Conservation (phyloP, 2,329 filamentous ascomycete species). For the Penicillium sp. region DNA sequence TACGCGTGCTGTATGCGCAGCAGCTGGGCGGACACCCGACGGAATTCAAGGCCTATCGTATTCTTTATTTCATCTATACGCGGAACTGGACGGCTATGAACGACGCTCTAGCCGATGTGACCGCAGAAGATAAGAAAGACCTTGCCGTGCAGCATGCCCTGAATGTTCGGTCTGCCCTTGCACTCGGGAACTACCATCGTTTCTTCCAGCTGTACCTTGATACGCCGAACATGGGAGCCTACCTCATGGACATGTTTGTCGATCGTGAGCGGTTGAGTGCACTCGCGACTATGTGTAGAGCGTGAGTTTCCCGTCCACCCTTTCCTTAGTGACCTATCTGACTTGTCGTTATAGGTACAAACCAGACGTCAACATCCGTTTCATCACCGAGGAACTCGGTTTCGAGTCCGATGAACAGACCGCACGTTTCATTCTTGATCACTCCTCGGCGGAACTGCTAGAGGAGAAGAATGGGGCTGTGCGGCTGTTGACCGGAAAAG, state of each 20-base stretch:
- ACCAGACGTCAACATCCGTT: constrained; percentile 80
- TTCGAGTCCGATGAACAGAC: constrained; percentile 92
- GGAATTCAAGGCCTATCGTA: constrained; percentile 99
- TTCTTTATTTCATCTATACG: constrained; percentile 98
- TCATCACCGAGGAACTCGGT: constrained; percentile 90
- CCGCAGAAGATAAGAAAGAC: constrained; percentile 87
- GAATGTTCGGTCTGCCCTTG: constrained; percentile 83
- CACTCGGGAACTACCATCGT: constrained; percentile 92
- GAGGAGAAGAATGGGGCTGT: constrained; percentile 72
- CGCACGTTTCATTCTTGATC: constrained; percentile 81
- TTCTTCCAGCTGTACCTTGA: constrained; percentile 96
- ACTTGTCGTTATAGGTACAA: constrained; percentile 67
- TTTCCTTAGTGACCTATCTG: background rate
- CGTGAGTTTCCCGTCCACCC: constrained; percentile 57
- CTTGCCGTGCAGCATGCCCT: constrained; percentile 83
- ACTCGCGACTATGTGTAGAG: constrained; percentile 87
- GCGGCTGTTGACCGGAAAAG: constrained; percentile 70
- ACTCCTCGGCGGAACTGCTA: constrained; percentile 70
- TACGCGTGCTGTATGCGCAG: constrained; percentile 84
- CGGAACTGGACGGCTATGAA: constrained; percentile 98
- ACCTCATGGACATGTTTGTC: constrained; percentile 99
- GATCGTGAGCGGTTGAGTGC: constrained; percentile 87
- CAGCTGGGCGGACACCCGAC: constrained; percentile 82
- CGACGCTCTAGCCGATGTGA: constrained; percentile 98
- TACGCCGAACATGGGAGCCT: constrained; percentile 94